Conservation (phyloP, 345 rosid species). For the Syzygium aromaticum region DNA sequence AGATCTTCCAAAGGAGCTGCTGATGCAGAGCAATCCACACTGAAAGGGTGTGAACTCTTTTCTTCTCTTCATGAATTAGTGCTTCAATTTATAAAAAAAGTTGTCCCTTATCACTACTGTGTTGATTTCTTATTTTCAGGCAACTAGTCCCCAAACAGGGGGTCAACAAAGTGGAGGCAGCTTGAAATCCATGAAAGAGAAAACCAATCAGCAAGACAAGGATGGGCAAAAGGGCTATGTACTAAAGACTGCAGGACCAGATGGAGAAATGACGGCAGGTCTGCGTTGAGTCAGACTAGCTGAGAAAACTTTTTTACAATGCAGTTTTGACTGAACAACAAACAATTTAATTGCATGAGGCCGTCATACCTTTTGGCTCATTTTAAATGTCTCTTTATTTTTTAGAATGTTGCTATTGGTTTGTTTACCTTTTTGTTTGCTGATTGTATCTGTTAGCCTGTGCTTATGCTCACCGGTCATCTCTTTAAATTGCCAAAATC, state of each 20-base stretch:
- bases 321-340: not conserved
- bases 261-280: slow-evolving; percentile 69
- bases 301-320: not conserved
- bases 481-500: not conserved
- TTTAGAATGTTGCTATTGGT: not conserved
- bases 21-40: slow-evolving; percentile 73
- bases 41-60: slow-evolving; percentile 50
- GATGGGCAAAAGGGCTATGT: slow-evolving; percentile 51
- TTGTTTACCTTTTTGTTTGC: not conserved
- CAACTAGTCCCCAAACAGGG: slow-evolving; percentile 85
- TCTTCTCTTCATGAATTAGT: not conserved
- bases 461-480: not conserved
- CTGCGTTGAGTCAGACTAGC: not conserved
- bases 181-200: slow-evolving; percentile 80
- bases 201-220: slow-evolving; percentile 42
- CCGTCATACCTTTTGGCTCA: not conserved
- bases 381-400: not conserved
- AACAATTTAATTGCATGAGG: not conserved
- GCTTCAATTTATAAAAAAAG: not conserved
- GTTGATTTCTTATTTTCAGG: slow-evolving; percentile 31
- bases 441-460: not conserved
- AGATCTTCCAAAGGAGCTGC: slow-evolving; percentile 66
- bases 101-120: not conserved
- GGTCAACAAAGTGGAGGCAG: slow-evolving; percentile 61
- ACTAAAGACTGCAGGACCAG: slow-evolving; percentile 42